A percentile compares a stretch with the other conserved stretches of the same genome.
phyloP scores from a whole-genome alignment of 148 eudicot species.

The Spergularia marina region DNA sequence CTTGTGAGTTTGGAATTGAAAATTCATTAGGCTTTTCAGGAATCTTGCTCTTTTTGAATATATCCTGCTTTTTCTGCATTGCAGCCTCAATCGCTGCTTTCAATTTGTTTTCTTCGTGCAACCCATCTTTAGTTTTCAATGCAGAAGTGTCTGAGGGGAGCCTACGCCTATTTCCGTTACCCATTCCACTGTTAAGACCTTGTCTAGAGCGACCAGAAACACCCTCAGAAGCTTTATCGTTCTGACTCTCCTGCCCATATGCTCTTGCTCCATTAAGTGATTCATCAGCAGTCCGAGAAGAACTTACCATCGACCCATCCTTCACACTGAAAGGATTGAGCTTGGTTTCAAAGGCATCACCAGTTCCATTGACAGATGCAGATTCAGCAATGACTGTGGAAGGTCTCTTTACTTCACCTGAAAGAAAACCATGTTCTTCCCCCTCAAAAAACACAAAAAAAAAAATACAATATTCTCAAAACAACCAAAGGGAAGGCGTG shows the following conservation, averaged over 20 bases:
- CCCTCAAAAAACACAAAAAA: conserved; percentile 13
- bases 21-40: conserved; percentile 48
- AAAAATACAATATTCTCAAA: too few species aligned
- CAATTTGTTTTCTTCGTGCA: conserved; percentile 50
- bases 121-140: conserved; percentile 48
- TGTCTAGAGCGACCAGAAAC: conserved; percentile 38
- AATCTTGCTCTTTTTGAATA: conserved; percentile 48
- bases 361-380: conserved; percentile 36
- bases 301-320: conserved; percentile 31
- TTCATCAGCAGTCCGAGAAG: conserved; percentile 38
- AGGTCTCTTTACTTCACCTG: conserved; percentile 63
- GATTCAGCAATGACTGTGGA: conserved; percentile 35
- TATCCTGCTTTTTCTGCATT: conserved; percentile 71
- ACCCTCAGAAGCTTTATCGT: conserved; percentile 44
- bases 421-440: neutral
- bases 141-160: conserved; percentile 37
- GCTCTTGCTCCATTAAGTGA: conserved; percentile 34
- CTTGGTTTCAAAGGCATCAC: conserved; percentile 42
- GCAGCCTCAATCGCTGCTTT: conserved; percentile 93
- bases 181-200: conserved; percentile 30
- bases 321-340: conserved; percentile 27
- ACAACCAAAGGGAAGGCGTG: neutral
- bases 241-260: conserved; percentile 36
- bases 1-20: conserved; percentile 33
- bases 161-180: conserved; percentile 31